Conservation (phyloP, 148 eudicot genomes). For the Amaranthus cruentus region DNA sequence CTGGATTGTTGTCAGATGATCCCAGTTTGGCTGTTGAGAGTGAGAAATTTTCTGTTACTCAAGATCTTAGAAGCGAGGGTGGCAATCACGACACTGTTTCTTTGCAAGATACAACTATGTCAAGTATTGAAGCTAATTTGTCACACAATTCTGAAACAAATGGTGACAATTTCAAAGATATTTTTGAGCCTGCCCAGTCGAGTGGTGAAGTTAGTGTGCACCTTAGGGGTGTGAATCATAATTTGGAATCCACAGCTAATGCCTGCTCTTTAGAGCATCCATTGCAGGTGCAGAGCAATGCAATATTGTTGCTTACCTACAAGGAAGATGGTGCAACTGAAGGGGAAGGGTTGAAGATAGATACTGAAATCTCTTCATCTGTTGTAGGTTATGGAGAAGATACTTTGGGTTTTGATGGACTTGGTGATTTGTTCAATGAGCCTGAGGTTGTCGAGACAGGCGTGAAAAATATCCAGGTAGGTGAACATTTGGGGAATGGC, state of each 20-base stretch:
- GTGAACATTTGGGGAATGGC: constrained; percentile 34
- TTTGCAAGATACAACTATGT: not conserved
- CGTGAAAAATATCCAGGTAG: constrained; percentile 18
- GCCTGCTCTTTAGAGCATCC: constrained; percentile 42
- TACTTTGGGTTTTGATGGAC: constrained; percentile 49
- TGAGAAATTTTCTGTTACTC: constrained; percentile 15
- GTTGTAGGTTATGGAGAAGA: constrained; percentile 44
- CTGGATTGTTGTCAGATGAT: constrained; percentile 25
- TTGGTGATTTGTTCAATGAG: constrained; percentile 79
- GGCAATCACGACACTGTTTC: not conserved
- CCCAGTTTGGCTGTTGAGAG: constrained; percentile 20
- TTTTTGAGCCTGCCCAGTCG: constrained; percentile 17
- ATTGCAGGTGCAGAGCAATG: constrained; percentile 44
- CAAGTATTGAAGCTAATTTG: not conserved
- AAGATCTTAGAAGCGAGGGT: not conserved
- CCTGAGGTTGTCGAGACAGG: constrained; percentile 45
- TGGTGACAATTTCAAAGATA: constrained; percentile 26
- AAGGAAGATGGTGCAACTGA: constrained; percentile 37
- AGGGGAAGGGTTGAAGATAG: constrained; percentile 26
- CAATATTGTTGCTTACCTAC: constrained; percentile 54
- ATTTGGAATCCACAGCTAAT: constrained; percentile 27
- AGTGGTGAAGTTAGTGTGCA: constrained; percentile 17
- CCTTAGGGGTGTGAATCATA: constrained; percentile 21
- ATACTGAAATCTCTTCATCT: constrained; percentile 35
- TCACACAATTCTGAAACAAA: constrained; percentile 26